Evolutionary conservation across 2,329 filamentous ascomycete species (phyloP), one percentile per base, ranked within the genome.

Genomic region (Tricladium varicosporioides): DNA sequence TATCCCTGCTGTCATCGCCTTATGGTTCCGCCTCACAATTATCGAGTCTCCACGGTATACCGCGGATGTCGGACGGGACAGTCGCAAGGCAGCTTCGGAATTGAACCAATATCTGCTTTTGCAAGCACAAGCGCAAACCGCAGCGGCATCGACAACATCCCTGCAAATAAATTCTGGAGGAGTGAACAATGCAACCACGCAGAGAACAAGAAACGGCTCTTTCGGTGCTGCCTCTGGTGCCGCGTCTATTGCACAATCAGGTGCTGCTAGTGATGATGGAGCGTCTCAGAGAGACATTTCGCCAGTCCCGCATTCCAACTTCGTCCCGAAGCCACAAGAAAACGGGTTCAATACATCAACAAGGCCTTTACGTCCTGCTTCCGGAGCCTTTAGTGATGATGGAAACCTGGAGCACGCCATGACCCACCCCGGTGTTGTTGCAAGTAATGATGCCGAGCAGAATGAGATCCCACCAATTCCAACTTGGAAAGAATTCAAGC

Each of bases 11-110:
- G 88, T 85, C 65, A 79, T 91, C 55, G 89, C 89, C 15, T 78
- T 92, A 22, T 92, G 91, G 74, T 93, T 89, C 74, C 87, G 89
- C 62, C 80, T 92, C 49, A 92, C 89, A 27, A 92, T 93, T 58
- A 89, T 89, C 13, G 89, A 93, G 74, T 92, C 89, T 4, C 88
- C 89, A 36, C 83, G 88, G 44, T 92, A 91, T 72, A 51, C 48
- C 7, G 51, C 56, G 19, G 51, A 51, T 54, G 51, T 51, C n/a
- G 51, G 56, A 11, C 56, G 59, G 49, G 62, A 64, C 42, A 60
- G 45, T 40, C 48, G 43, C 19, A 63, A 63, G 18, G 64, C 62
- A 18, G 61, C 59, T 45, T 60, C 59, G 2, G 62, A 64, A 47
- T 45, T 64, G 13, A 52, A 62, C 22, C 54, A 55, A 27, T 65